These are phyloP conservation scores for Beta macrorhiza DNA, from an alignment of 179 eudicot genomes.

Conservation along the genomic window DNA sequence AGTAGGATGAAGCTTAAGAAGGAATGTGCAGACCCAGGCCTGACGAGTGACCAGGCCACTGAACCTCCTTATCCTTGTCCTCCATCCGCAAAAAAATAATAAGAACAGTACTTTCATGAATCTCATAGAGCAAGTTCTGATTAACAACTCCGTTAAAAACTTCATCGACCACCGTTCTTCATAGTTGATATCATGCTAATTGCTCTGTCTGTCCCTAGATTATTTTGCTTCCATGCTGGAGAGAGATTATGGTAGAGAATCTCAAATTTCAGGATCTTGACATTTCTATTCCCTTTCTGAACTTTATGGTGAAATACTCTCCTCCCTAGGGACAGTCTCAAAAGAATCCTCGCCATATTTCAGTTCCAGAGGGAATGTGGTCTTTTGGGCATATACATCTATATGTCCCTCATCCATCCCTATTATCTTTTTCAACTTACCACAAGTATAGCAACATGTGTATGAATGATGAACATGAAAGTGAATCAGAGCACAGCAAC, in stretches of 20 bases:
- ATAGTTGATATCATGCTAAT: background rate
- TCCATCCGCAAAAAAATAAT: background rate
- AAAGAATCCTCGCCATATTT: background rate
- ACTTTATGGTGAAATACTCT: background rate
- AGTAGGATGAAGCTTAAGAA: background rate
- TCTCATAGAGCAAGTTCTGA: background rate
- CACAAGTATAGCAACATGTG: background rate
- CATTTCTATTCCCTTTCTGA: background rate
- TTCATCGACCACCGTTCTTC: background rate
- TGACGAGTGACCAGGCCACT: background rate
- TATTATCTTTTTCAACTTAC: background rate
- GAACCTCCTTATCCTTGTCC: background rate
- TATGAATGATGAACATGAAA: background rate
- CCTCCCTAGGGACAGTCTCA: background rate
- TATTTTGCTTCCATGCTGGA: background rate
- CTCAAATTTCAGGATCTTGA: slow-evolving; percentile 2
- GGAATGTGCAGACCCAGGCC: background rate
- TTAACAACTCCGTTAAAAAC: background rate
- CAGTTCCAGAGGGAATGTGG: background rate
- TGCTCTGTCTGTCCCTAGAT: background rate
- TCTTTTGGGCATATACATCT: background rate
- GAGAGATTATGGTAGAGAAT: background rate
- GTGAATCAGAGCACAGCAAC: background rate
- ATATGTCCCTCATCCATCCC: background rate
- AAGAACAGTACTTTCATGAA: background rate